Percentiles rank a stretch among this genome's conserved stretches.
Evolutionary conservation across 768 basidiomycete species (phyloP).

Genomic region (Boletellus emodensis): DNA sequence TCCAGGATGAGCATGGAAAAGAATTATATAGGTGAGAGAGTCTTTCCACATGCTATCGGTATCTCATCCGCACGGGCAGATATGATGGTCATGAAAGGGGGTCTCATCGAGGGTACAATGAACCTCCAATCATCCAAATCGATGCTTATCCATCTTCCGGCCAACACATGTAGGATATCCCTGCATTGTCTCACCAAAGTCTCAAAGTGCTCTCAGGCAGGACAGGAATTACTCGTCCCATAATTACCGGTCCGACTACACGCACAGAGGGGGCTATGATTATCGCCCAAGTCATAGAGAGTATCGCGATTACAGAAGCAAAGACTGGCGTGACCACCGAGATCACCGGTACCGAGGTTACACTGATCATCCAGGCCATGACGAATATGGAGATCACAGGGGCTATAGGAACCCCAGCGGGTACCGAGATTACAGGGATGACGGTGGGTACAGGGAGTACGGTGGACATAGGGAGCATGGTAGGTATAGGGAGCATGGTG

Average conservation of each 20-base stretch:
- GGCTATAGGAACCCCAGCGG: conserved; percentile 6
- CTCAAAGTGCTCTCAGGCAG: conserved; percentile 14
- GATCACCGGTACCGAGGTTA: conserved; percentile 20
- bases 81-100: conserved; percentile 26
- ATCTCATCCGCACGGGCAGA: conserved; percentile 13
- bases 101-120: conserved; percentile 19
- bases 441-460: conserved; percentile 15
- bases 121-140: conserved; percentile 26
- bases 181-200: background rate
- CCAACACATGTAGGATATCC: conserved; percentile 17
- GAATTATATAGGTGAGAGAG: conserved; percentile 51
- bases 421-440: conserved; percentile 7
- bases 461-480: conserved; percentile 6
- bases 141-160: conserved; percentile 19
- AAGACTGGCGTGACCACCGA: conserved; percentile 16
- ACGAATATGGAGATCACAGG: conserved; percentile 15
- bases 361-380: conserved; percentile 11
- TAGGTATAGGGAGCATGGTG: conserved; percentile 13
- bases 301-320: conserved; percentile 20
- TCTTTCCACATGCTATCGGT: background rate
- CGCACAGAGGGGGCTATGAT: conserved; percentile 22
- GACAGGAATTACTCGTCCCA: conserved; percentile 26
- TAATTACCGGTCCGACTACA: conserved; percentile 21
- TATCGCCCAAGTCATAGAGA: conserved; percentile 21
- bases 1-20: conserved; percentile 56